These are phyloP conservation scores for Penicillium digitatum DNA, from an alignment of 2,329 filamentous ascomycete species.

Conservation along the genomic window DNA sequence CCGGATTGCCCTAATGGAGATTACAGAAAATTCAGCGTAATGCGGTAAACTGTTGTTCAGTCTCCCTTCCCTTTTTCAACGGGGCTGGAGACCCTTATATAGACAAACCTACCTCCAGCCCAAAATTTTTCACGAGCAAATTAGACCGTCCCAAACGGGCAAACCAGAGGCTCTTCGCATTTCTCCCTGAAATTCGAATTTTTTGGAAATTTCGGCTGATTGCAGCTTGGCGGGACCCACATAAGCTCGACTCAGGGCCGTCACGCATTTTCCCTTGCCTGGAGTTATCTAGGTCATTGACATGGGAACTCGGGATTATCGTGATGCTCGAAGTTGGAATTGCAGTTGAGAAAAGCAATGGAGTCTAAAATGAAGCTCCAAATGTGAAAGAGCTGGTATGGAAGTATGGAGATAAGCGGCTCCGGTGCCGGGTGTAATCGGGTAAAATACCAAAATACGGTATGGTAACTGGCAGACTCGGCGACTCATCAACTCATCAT, in stretches of 20 bases:
- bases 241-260: constrained; percentile 21
- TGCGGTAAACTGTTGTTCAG: not conserved
- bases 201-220: constrained; percentile 21
- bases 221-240: constrained; percentile 27
- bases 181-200: constrained; percentile 11
- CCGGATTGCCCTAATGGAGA: constrained; percentile 17
- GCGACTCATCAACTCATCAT: constrained; percentile 10
- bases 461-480: not conserved
- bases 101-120: not conserved
- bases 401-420: not conserved
- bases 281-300: not conserved
- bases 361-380: not conserved
- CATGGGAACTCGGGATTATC: not conserved
- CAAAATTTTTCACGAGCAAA: not conserved
- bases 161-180: constrained; percentile 17
- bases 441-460: constrained; percentile 6
- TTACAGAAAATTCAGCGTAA: constrained; percentile 6
- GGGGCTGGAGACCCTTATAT: constrained; percentile 5
- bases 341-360: not conserved
- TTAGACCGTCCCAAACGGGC: not conserved
- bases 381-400: not conserved
- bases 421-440: constrained; percentile 5
- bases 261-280: not conserved
- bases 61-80: not conserved
- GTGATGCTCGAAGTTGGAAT: not conserved